phyloP scores from a whole-genome alignment of 129 eudicot genomes.

The Chrysanthemum makinoi region DNA sequence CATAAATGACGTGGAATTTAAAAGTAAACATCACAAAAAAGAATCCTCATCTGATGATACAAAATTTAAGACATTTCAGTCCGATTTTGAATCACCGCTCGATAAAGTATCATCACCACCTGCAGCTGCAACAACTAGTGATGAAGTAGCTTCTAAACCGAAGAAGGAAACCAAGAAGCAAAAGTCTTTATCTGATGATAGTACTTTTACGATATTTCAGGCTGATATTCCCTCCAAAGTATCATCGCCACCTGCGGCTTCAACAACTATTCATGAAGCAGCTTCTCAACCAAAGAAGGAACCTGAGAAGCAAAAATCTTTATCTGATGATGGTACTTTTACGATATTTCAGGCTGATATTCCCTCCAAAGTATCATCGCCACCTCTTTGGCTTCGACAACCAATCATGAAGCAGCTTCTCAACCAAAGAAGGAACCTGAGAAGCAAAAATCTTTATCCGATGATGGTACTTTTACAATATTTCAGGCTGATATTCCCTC shows the following conservation, averaged over 20 bases:
- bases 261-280: conserved; percentile 27
- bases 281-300: conserved; percentile 37
- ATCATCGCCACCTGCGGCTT: conserved; percentile 12
- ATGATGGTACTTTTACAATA: conserved; percentile 9
- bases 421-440: conserved; percentile 38
- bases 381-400: neutral
- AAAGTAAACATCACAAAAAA: conserved; percentile 34
- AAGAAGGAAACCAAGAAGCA: conserved; percentile 19
- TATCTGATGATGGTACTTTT: conserved; percentile 2
- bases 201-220: too few species aligned
- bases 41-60: conserved; percentile 37
- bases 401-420: conserved; percentile 33
- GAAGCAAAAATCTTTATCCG: conserved; percentile 30
- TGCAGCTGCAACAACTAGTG: conserved; percentile 1
- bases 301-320: conserved; percentile 28
- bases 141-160: conserved; percentile 18
- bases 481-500: too few species aligned
- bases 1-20: conserved; percentile 26
- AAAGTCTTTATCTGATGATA: neutral
- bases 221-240: too few species aligned
- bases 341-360: too few species aligned
- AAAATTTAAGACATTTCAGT: conserved; percentile 23
- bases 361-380: neutral
- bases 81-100: conserved; percentile 33
- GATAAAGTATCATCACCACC: conserved; percentile 25